Evolutionary conservation across 2,329 filamentous ascomycete genomes (phyloP).

Genomic region (Neofusicoccum umdonicola): DNA sequence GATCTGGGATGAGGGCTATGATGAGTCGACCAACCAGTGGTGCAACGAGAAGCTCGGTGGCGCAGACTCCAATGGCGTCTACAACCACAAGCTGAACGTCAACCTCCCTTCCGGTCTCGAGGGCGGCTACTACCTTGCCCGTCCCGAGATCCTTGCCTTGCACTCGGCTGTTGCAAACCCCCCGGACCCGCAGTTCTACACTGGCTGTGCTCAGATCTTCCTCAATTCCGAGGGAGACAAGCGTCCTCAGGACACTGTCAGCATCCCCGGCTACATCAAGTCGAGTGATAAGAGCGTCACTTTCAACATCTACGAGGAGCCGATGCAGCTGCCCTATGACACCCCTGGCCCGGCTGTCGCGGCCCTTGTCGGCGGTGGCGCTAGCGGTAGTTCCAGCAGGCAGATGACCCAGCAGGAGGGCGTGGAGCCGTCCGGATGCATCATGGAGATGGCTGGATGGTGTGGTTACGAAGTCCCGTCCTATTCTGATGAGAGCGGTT

Average conservation of each 20-base stretch:
- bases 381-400: constrained; percentile 17
- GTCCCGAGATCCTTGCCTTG: constrained; percentile 67
- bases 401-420: constrained; percentile 45
- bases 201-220: constrained; percentile 70
- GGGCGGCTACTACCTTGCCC: constrained; percentile 67
- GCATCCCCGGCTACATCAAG: constrained; percentile 65
- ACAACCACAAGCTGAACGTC: constrained; percentile 53
- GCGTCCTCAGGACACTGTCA: constrained; percentile 53
- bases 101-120: constrained; percentile 61
- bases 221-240: constrained; percentile 53
- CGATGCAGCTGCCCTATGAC: constrained; percentile 54
- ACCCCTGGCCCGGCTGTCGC: constrained; percentile 60
- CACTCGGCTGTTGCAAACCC: constrained; percentile 59
- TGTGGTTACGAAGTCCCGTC: constrained; percentile 60
- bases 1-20: constrained; percentile 69
- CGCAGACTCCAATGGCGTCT: constrained; percentile 58
- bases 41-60: constrained; percentile 68
- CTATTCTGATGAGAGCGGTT: constrained; percentile 57
- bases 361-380: constrained; percentile 38
- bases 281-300: constrained; percentile 54
- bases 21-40: constrained; percentile 57
- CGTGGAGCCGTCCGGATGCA: constrained; percentile 54
- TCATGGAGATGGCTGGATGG: constrained; percentile 71
- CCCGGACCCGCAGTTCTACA: constrained; percentile 65
- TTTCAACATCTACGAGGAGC: constrained; percentile 62